Percentiles rank a stretch among this genome's conserved stretches.
phyloP scores from a whole-genome alignment of 768 basidiomycete species.

The Mycena floridula region DNA sequence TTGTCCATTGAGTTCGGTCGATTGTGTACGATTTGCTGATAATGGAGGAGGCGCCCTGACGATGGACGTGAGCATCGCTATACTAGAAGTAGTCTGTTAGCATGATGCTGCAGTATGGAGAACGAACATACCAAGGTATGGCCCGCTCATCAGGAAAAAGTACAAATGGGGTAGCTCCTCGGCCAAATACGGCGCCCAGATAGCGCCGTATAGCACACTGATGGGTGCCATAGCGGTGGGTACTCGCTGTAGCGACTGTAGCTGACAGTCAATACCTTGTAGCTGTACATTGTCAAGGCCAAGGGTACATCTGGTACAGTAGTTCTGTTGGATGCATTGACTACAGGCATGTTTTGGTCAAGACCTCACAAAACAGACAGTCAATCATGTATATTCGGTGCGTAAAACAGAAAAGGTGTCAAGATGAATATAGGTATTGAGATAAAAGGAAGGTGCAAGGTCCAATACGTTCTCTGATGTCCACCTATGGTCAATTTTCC shows the following conservation, averaged over 20 bases:
- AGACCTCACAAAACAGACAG: not conserved
- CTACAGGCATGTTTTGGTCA: not conserved
- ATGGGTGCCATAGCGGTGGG: not conserved
- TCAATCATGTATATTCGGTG: not conserved
- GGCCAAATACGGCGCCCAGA: not conserved
- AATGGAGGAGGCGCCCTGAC: too few relatives aligned
- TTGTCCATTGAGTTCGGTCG: too few relatives aligned
- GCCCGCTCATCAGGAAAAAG: not conserved
- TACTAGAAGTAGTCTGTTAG: too few relatives aligned
- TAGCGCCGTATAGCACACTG: not conserved
- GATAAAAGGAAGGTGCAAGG: not conserved
- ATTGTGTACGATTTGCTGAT: too few relatives aligned
- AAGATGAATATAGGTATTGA: not conserved
- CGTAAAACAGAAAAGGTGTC: not conserved
- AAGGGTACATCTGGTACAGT: not conserved
- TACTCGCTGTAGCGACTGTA: too few relatives aligned
- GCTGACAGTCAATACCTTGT: too few relatives aligned
- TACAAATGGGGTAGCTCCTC: not conserved
- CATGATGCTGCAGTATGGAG: too few relatives aligned
- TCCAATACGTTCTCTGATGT: not conserved
- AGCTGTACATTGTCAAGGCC: too few relatives aligned
- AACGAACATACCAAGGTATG: not conserved
- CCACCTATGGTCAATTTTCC: not conserved
- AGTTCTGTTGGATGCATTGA: not conserved
- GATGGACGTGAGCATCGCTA: too few relatives aligned